Base-by-base conservation (phyloP, 208 protist genomes). In the Borovskyia barvae region DNA sequence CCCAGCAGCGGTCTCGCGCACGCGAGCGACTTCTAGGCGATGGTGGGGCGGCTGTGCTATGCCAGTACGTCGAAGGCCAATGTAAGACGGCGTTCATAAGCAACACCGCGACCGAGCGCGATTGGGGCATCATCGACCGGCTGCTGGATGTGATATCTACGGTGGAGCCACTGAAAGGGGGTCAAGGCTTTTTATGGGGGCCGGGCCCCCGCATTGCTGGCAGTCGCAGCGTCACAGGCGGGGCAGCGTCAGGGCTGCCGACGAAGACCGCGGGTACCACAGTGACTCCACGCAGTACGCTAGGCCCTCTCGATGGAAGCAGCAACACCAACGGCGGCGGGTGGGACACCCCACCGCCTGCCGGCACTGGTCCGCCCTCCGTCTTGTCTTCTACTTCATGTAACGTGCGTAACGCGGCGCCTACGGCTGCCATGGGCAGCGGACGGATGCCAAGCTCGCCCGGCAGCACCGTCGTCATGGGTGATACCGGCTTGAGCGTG, bases 11-110 rank as follows among this genome's bases (percentile, higher is more conserved):
- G 32, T 66, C 55, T 22, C 24, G 55, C 20, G 78, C 77, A 5
- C 72, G 73, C 22, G 66, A 77, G 15, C 70, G 76, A 1, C 75
- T 88, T n/a, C 53, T 89, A 40, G n/a, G 36, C 35, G 80, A 84
- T 54, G 66, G 73, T 32, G 77, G 76, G 15, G 66, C 81, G 2
- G 56, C 56, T 19, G 54, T 63, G 45, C 48, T 70, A 19, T 70
- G 64, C 52, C 54, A 62, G 1, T 41, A 30, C 24, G 54, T 70
- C 14, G 64, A 70, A 25, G 20, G 29, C 17, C 54, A 80, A 51
- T 89, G 86, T 60, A 66, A 76, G 32, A 41, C 37, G 22, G 70
- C 74, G 29, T 81, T 93, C 36, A 28, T 68, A 28, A 62, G 66
- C 36, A 54, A 63, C 32, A 68, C 57, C 15, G 48, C 73, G 22